phyloP scores from a whole-genome alignment of 495 filamentous ascomycete genomes.

The Trichocladium antarcticum region DNA sequence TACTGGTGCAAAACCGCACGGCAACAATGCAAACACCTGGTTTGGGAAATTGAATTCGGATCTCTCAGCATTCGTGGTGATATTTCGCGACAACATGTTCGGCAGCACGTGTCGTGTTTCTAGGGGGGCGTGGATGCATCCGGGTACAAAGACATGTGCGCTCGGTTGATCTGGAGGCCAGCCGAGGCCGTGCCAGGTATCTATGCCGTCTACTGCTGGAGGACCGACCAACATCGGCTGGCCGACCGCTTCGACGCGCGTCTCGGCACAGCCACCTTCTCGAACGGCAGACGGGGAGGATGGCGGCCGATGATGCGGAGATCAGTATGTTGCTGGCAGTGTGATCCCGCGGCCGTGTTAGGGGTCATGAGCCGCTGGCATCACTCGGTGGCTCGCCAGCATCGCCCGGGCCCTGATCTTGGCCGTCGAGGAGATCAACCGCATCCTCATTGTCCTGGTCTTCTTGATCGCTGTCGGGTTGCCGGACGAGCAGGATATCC shows the following conservation, averaged over 20 bases:
- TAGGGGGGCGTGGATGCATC: neutral
- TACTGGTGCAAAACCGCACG: neutral
- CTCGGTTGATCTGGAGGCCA: neutral
- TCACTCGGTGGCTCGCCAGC: neutral
- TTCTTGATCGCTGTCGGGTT: constrained; percentile 23
- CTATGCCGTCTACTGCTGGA: too few species aligned
- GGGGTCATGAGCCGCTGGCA: too few species aligned
- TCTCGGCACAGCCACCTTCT: neutral
- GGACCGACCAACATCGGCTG: neutral
- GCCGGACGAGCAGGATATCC: constrained; percentile 34
- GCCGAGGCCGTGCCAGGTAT: too few species aligned
- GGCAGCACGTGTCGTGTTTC: neutral
- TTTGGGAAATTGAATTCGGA: neutral
- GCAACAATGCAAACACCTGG: neutral
- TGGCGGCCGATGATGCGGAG: neutral
- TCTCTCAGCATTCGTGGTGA: neutral
- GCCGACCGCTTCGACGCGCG: neutral
- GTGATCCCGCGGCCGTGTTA: neutral
- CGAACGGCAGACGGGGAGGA: neutral
- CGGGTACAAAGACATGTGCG: neutral
- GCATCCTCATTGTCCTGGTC: constrained; percentile 18
- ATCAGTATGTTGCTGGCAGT: neutral
- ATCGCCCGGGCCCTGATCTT: neutral
- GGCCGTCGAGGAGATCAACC: neutral
- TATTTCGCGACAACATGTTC: neutral